These are phyloP conservation scores for Spencermartinsiella ligniputridi DNA, from an alignment of 1,139 yeast species.

Conservation along the genomic window DNA sequence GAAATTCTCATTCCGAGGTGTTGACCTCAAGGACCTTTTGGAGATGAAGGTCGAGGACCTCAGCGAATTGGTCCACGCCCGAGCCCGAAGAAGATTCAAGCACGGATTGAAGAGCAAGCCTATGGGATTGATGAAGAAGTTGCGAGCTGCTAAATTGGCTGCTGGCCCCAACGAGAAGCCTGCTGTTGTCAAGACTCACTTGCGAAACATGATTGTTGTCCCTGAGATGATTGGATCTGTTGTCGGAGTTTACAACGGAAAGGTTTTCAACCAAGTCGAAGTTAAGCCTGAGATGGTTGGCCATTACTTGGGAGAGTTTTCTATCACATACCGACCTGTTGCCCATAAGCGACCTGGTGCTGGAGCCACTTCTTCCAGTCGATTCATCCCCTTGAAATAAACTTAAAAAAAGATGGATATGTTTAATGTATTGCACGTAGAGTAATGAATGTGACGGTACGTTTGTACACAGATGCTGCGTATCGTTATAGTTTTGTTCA, in stretches of 20 bases:
- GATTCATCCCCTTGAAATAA: conserved; percentile 39
- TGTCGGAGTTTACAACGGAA: conserved; percentile 99
- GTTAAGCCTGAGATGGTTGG: conserved; percentile 99
- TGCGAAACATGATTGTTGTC: conserved; percentile 97
- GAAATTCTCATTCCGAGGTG: conserved; percentile 99
- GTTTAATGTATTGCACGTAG: conserved; percentile 5
- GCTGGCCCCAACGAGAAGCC: conserved; percentile 96
- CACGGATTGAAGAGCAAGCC: conserved; percentile 92
- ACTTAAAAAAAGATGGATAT: conserved; percentile 6
- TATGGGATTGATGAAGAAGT: conserved; percentile 95
- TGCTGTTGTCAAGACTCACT: conserved; percentile 96
- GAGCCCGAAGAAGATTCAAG: conserved; percentile 99
- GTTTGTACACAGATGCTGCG: too few species aligned
- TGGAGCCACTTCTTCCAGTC: conserved; percentile 71
- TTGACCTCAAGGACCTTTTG: conserved; percentile 91
- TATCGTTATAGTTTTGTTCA: too few species aligned
- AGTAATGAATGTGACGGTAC: too few species aligned
- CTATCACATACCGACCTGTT: conserved; percentile 99
- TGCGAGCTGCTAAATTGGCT: conserved; percentile 95
- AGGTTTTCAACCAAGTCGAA: conserved; percentile 98
- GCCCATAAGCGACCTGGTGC: conserved; percentile 99
- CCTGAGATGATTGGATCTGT: conserved; percentile 99
- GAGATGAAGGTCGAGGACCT: conserved; percentile 96
- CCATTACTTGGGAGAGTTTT: conserved; percentile 99
- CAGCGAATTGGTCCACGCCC: conserved; percentile 93